phyloP scores from a whole-genome alignment of 2,329 filamentous ascomycete genomes.

The Gyromitra esculenta region DNA sequence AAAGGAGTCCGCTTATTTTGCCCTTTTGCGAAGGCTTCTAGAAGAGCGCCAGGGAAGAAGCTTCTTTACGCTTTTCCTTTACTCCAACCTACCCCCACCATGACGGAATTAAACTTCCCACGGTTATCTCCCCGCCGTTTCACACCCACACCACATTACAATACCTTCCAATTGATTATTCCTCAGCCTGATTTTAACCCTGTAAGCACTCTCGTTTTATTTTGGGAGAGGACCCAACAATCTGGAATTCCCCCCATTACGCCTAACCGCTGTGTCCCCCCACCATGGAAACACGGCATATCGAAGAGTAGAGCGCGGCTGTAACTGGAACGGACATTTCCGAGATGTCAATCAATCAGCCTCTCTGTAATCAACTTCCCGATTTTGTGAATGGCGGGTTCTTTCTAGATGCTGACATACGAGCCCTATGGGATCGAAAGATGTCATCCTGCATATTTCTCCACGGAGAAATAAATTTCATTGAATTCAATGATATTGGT shows the following conservation, averaged over 20 bases:
- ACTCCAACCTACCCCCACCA: slow-evolving; percentile 17
- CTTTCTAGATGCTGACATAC: slow-evolving; percentile 32
- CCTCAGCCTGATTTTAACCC: background rate
- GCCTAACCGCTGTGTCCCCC: slow-evolving; percentile 20
- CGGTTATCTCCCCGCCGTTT: slow-evolving; percentile 18
- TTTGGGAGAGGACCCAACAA: background rate
- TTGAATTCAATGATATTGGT: slow-evolving; percentile 2
- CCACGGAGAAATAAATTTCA: background rate
- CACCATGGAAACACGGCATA: slow-evolving; percentile 1
- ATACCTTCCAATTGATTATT: slow-evolving; percentile 19
- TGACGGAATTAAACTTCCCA: slow-evolving; percentile 9
- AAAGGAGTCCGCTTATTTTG: slow-evolving; percentile 27
- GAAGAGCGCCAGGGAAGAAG: slow-evolving; percentile 37
- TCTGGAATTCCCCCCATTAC: slow-evolving; percentile 16
- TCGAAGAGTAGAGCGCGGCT: background rate
- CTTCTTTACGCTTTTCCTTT: slow-evolving; percentile 21
- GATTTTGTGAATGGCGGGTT: slow-evolving; percentile 4
- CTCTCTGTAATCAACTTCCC: slow-evolving; percentile 1
- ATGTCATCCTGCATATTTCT: slow-evolving; percentile 32
- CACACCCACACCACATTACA: slow-evolving; percentile 12
- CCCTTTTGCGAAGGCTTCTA: slow-evolving; percentile 42
- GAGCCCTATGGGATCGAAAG: slow-evolving; percentile 7
- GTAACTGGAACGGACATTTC: slow-evolving; percentile 13
- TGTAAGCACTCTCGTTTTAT: slow-evolving; percentile 21
- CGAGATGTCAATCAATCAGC: slow-evolving; percentile 20